phyloP scores from a whole-genome alignment of 257 asterid species.

The Przewalskia tangutica region DNA sequence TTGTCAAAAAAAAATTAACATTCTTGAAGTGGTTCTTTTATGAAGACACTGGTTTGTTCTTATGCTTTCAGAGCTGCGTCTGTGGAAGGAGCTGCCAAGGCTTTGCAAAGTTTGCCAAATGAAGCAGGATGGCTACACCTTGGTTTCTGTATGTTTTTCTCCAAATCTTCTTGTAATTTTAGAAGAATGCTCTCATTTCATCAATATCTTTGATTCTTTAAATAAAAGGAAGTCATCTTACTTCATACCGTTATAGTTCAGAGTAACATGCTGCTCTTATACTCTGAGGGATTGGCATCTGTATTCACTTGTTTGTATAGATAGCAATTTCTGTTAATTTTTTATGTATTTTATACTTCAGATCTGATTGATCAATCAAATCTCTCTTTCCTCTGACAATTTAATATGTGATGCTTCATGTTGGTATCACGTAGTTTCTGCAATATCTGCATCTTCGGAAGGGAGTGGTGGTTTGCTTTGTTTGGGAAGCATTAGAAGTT shows the following conservation, averaged over 20 bases:
- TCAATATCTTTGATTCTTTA: background rate
- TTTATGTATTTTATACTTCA: too few relatives aligned
- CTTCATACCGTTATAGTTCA: conserved; percentile 10
- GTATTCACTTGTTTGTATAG: too few relatives aligned
- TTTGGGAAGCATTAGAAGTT: too few relatives aligned
- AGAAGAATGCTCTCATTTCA: background rate
- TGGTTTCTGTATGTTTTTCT: conserved; percentile 55
- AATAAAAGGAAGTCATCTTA: background rate
- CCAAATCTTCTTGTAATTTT: background rate
- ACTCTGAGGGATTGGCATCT: too few relatives aligned
- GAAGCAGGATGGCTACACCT: conserved; percentile 74
- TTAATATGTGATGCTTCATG: too few relatives aligned
- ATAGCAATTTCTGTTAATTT: too few relatives aligned
- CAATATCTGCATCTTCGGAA: too few relatives aligned
- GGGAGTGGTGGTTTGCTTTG: too few relatives aligned
- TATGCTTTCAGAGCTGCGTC: conserved; percentile 72
- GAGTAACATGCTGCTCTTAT: too few relatives aligned
- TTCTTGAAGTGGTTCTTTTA: background rate
- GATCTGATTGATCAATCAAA: too few relatives aligned
- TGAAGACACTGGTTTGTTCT: background rate
- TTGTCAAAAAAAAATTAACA: background rate
- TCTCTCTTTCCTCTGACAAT: too few relatives aligned
- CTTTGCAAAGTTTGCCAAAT: conserved; percentile 64
- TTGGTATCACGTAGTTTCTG: too few relatives aligned
- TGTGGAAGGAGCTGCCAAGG: conserved; percentile 60